Percentiles rank a stretch among this genome's conserved stretches.
These are phyloP conservation scores for Obelidium mucronatum DNA, from an alignment of 192 early-diverging fungal species.

Conservation along the genomic window DNA sequence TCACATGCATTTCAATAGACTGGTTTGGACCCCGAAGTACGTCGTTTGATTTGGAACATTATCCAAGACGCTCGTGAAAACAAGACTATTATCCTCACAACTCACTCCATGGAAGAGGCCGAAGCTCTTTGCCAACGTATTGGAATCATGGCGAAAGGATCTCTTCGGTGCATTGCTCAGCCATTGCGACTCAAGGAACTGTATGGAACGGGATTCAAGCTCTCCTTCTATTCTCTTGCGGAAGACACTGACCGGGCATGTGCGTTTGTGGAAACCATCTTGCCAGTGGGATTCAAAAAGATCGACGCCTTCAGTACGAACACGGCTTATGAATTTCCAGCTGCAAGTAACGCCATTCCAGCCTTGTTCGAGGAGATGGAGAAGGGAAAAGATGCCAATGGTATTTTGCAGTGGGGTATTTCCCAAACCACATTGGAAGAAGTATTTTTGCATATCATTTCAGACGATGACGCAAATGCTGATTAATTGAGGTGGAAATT, in stretches of 20 bases:
- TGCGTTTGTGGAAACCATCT: constrained; percentile 49
- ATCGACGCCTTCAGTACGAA: constrained; percentile 64
- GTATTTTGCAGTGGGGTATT: constrained; percentile 77
- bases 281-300: constrained; percentile 57
- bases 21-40: constrained; percentile 75
- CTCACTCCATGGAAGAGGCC: constrained; percentile 66
- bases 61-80: constrained; percentile 62
- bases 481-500: constrained; percentile 1
- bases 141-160: constrained; percentile 82
- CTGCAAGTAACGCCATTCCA: constrained; percentile 51
- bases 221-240: constrained; percentile 59
- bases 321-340: constrained; percentile 71
- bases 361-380: constrained; percentile 64
- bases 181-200: constrained; percentile 72
- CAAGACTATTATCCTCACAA: constrained; percentile 71
- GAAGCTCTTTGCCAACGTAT: constrained; percentile 78
- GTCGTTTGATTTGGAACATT: constrained; percentile 80
- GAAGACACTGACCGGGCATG: constrained; percentile 49
- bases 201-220: constrained; percentile 76
- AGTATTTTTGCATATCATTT: constrained; percentile 66
- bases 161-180: constrained; percentile 69
- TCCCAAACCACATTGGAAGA: constrained; percentile 74
- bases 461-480: constrained; percentile 33
- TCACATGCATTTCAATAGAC: constrained; percentile 42
- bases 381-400: constrained; percentile 55